These are phyloP conservation scores for Leucosporidium creatinivorum DNA, from an alignment of 768 basidiomycete genomes.

Conservation along the genomic window DNA sequence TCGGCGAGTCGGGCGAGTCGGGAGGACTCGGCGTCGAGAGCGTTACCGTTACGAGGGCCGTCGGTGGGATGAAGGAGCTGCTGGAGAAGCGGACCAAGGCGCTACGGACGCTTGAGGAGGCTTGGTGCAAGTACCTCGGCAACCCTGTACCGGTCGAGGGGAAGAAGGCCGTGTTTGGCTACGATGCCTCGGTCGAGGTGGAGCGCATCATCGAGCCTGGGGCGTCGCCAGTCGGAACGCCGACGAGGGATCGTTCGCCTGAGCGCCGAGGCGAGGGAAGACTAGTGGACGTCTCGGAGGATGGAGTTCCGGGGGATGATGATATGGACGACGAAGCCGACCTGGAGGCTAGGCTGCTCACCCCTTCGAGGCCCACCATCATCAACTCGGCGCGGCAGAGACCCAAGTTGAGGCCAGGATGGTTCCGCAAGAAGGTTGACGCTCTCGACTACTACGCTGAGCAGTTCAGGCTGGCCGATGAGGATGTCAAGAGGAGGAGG, in stretches of 20 bases:
- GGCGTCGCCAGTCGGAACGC: constrained; percentile 42
- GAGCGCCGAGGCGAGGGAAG: constrained; percentile 44
- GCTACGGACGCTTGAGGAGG: constrained; percentile 66
- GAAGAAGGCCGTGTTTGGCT: constrained; percentile 57
- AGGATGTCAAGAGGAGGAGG: constrained; percentile 67
- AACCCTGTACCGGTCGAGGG: constrained; percentile 59
- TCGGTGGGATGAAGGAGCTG: constrained; percentile 61
- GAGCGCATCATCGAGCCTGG: constrained; percentile 37
- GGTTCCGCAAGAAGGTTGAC: constrained; percentile 72
- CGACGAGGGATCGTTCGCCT: background rate
- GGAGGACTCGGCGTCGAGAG: constrained; percentile 64
- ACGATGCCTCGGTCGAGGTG: constrained; percentile 56
- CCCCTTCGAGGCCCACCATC: constrained; percentile 43
- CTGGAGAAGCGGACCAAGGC: constrained; percentile 75
- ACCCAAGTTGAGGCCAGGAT: constrained; percentile 66
- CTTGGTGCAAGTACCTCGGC: constrained; percentile 86
- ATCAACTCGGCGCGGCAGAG: constrained; percentile 49
- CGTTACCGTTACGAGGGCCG: constrained; percentile 78
- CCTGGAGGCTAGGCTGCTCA: constrained; percentile 43
- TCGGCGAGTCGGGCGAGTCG: constrained; percentile 38
- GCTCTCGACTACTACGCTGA: constrained; percentile 80
- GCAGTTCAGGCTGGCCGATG: constrained; percentile 72
- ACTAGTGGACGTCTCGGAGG: constrained; percentile 22
- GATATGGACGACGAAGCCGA: constrained; percentile 41
- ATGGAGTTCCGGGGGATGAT: constrained; percentile 18